Evolutionary conservation across 106 monocot genomes (phyloP), one percentile per base, ranked within the genome.

Genomic region (Acanthochlamys bracteata): DNA sequence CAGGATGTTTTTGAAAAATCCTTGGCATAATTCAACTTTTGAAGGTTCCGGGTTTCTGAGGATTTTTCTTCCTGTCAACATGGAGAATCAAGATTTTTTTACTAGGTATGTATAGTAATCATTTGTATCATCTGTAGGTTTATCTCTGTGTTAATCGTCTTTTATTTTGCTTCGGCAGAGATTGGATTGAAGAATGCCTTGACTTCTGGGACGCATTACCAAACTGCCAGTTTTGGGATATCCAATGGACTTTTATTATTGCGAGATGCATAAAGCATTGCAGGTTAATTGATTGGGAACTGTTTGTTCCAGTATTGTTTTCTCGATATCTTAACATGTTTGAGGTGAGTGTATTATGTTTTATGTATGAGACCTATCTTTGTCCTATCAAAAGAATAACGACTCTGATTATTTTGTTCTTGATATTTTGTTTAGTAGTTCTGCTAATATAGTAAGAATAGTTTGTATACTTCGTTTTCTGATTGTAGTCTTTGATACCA

Each of bases 151-250:
- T 59, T 60, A 4, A 64, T 22, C 16, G 11, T 76, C 19, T 55
- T 17, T 39, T 49, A 47, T 15, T 70, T 69, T 40, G 17, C 11
- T 7, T 10, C 52, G 43, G 59, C 81, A 98, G 98, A 70, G 85
- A 79, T 20, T 85, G 84, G 98, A 58, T 98, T 21, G 75, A 60
- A 70, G 19, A 92, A 54, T 88, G 83, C 66, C 76, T 98, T 65
- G 71, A 83, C 63, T 11, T 77, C 21, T 98, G 98, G 98, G 79
- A 69, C 33, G 80, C 83, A 20, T 67, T 98, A 22, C 85, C 92
- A 63, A 92, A 98, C 79, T 98, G 98, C 66, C 83, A 88, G 55
- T 98, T 98, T 74, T 98, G 98, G 98, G 79, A 98, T 76, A 79
- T 86, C 42, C 98, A 98, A 51, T 98, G 98, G 98, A 69, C 85